Evolutionary conservation across 2,329 filamentous ascomycete species (phyloP), one percentile per base, ranked within the genome.

Genomic region (Paradendryphiella salina): DNA sequence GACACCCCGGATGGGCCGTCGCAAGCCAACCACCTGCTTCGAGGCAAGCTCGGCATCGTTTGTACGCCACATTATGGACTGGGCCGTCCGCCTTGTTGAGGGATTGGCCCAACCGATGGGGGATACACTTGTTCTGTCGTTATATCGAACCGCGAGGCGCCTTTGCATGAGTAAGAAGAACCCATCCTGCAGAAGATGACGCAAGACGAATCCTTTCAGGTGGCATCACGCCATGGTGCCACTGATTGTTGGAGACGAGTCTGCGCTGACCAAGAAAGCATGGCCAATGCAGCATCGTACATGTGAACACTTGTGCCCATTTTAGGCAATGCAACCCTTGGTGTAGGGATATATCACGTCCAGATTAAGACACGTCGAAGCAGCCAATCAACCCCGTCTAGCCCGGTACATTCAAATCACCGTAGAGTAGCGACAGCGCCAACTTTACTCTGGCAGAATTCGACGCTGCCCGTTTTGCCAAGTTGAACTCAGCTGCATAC

Each of bases 341-440:
- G 52, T 38, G 45, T 48, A 41, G 33, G 23, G 35, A 35, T 54
- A 61, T 58, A 61, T 55, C 51, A 63, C 41, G 41, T 53, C 50
- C 53, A 67, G 31, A 66, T 66, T 65, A 59, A 57, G 43, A 43
- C 15, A 28, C 32, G 20, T 33, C 5, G 15, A 20, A 37, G 15
- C 47, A 37, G 48, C 64, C 65, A 67, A 66, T 62, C 54, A 61
- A 38, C 52, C 28, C 7, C 18, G 5, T 29, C 11, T 14, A 17
- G 18, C 38, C 35, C 20, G 42, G 15, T 38, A 53, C 33, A 32
- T 35, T 36, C 54, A 64, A 64, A 67, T 63, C 34, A 65, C 32
- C 6, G 20, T 53, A 66, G 46, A 66, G 60, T 63, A 60, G 34
- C 23, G 5, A 38, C 43, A 35, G 46, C 33, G 41, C 17, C 40